Evolutionary conservation across 2,329 filamentous ascomycete genomes (phyloP).

Genomic region (Elsinoe perseae): DNA sequence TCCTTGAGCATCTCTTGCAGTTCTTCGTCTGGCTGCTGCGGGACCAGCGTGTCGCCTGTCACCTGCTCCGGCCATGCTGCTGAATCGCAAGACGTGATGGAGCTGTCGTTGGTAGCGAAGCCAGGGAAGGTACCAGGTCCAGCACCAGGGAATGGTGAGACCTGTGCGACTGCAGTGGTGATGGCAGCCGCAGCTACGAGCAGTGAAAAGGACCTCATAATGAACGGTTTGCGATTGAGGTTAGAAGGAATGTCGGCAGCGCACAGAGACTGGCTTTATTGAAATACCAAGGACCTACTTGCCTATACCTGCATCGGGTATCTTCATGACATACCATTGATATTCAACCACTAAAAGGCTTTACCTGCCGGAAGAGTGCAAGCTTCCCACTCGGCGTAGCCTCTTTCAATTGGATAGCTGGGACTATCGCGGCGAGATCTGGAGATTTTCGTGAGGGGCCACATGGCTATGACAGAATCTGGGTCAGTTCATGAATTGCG

Average conservation of each 20-base stretch:
- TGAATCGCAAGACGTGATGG: not conserved
- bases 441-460: slow-evolving; percentile 10
- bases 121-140: slow-evolving; percentile 5
- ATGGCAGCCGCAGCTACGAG: not conserved
- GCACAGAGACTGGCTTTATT: not conserved
- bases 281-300: slow-evolving; percentile 2
- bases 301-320: not conserved
- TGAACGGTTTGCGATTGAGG: not conserved
- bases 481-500: slow-evolving; percentile 3
- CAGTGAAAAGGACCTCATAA: slow-evolving; percentile 6
- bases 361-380: slow-evolving; percentile 11
- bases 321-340: not conserved
- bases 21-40: slow-evolving; percentile 36
- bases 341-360: not conserved
- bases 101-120: slow-evolving; percentile 9
- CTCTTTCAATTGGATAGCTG: not conserved
- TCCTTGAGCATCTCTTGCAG: slow-evolving; percentile 34
- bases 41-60: slow-evolving; percentile 32
- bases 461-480: slow-evolving; percentile 14
- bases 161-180: not conserved
- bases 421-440: slow-evolving; percentile 1
- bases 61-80: slow-evolving; percentile 35
- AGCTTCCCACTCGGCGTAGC: slow-evolving; percentile 5
- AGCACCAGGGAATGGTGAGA: not conserved
- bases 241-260: not conserved